These are phyloP conservation scores for Geotrichum klebahnii DNA, from an alignment of 1,139 yeast genomes.

Conservation along the genomic window DNA sequence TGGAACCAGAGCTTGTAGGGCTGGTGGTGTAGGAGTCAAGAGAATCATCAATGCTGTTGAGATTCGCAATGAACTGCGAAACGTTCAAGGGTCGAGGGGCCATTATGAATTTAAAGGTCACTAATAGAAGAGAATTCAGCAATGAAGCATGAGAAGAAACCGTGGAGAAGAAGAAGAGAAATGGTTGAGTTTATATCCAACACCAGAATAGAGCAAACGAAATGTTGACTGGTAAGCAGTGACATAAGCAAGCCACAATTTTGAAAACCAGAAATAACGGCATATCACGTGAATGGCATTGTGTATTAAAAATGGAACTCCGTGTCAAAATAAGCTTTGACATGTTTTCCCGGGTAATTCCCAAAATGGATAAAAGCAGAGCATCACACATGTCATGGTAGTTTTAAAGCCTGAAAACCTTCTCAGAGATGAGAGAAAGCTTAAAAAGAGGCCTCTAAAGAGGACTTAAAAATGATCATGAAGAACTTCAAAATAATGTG, in stretches of 20 bases:
- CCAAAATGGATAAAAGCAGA: too few relatives aligned
- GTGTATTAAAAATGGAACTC: too few relatives aligned
- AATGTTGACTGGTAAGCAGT: background rate
- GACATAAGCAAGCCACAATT: slow-evolving; percentile 17
- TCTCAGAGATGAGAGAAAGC: too few relatives aligned
- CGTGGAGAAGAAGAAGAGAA: background rate
- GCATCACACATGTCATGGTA: too few relatives aligned
- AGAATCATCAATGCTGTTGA: slow-evolving; percentile 36
- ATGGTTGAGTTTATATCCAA: background rate
- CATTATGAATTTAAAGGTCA: too few relatives aligned
- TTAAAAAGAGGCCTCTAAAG: too few relatives aligned
- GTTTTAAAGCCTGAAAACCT: too few relatives aligned
- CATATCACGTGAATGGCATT: slow-evolving; percentile 20
- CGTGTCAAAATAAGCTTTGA: too few relatives aligned
- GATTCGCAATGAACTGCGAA: slow-evolving; percentile 36
- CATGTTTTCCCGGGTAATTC: too few relatives aligned
- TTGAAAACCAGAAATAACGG: slow-evolving; percentile 1
- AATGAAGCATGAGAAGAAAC: background rate
- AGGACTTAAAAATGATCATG: too few relatives aligned
- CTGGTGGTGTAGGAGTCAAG: slow-evolving; percentile 24
- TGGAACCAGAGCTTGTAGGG: background rate
- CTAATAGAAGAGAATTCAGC: too few relatives aligned
- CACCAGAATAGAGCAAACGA: background rate
- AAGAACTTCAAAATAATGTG: too few relatives aligned
- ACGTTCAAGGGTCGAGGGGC: slow-evolving; percentile 9